phyloP scores from a whole-genome alignment of 2,329 filamentous ascomycete species.

The Aspergillus luchuensis region DNA sequence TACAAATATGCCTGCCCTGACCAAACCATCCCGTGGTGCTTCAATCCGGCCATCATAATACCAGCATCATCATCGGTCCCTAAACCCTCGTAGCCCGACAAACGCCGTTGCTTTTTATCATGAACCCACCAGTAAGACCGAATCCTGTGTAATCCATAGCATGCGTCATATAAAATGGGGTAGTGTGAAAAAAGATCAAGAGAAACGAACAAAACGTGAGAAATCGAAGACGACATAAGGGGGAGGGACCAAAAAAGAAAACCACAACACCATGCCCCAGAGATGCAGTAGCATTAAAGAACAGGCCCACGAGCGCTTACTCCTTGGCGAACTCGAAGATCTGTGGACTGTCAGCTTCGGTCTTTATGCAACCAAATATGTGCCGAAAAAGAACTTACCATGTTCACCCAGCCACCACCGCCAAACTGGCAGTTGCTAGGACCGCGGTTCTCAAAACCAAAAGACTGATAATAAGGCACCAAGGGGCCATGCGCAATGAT shows the following conservation, averaged over 20 bases:
- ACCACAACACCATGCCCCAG: slow-evolving; percentile 4
- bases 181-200: slow-evolving; percentile 5
- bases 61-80: slow-evolving; percentile 22
- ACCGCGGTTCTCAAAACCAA: slow-evolving; percentile 71
- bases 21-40: slow-evolving; percentile 17
- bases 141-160: slow-evolving; percentile 20
- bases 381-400: slow-evolving; percentile 56
- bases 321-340: slow-evolving; percentile 32
- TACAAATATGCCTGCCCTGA: slow-evolving; percentile 27
- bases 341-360: slow-evolving; percentile 24
- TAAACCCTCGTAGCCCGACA: slow-evolving; percentile 27
- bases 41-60: slow-evolving; percentile 19
- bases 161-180: slow-evolving; percentile 22
- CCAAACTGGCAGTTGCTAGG: slow-evolving; percentile 71
- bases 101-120: slow-evolving; percentile 40
- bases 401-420: slow-evolving; percentile 78
- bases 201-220: slow-evolving; percentile 15
- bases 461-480: slow-evolving; percentile 72
- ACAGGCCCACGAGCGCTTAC: slow-evolving; percentile 17
- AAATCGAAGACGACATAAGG: slow-evolving; percentile 17
- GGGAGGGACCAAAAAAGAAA: slow-evolving; percentile 4
- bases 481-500: slow-evolving; percentile 76
- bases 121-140: slow-evolving; percentile 23
- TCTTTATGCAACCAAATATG: not conserved
- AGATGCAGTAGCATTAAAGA: slow-evolving; percentile 8